These are phyloP conservation scores for Colletotrichum australisinense DNA, from an alignment of 2,329 filamentous ascomycete species.

Conservation along the genomic window DNA sequence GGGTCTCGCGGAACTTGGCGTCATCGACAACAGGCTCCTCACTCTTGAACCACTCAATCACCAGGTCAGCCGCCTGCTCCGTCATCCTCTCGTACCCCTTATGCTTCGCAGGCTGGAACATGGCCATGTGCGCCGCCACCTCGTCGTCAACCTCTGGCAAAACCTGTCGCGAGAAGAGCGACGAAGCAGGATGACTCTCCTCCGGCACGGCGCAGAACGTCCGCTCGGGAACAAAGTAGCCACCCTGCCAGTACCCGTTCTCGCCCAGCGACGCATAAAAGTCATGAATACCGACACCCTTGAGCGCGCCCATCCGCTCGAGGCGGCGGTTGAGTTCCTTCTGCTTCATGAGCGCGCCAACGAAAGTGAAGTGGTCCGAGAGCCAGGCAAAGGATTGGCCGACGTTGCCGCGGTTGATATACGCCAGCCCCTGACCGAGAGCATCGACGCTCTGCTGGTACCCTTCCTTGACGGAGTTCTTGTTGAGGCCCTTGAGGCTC, in stretches of 20 bases:
- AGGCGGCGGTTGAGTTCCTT: conserved; percentile 78
- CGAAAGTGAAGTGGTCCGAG: conserved; percentile 85
- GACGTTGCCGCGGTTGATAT: conserved; percentile 68
- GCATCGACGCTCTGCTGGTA: conserved; percentile 62
- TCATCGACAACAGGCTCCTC: conserved; percentile 59
- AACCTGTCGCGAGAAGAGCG: conserved; percentile 63
- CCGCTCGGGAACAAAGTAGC: conserved; percentile 72
- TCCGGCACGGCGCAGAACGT: conserved; percentile 83
- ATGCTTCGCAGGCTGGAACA: conserved; percentile 74
- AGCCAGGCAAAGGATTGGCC: conserved; percentile 82
- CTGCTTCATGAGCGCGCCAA: conserved; percentile 80
- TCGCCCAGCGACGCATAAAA: conserved; percentile 82
- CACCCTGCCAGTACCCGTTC: conserved; percentile 72
- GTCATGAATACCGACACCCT: conserved; percentile 77
- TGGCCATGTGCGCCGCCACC: conserved; percentile 75
- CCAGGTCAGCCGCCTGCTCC: conserved; percentile 66
- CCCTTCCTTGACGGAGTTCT: conserved; percentile 58
- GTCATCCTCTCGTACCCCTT: conserved; percentile 73
- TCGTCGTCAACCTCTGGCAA: conserved; percentile 78
- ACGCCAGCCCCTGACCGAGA: conserved; percentile 65
- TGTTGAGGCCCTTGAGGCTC: conserved; percentile 59
- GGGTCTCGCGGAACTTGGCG: conserved; percentile 53
- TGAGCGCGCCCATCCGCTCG: conserved; percentile 68
- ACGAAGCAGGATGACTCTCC: conserved; percentile 54
- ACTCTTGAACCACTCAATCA: conserved; percentile 67